phyloP scores from a whole-genome alignment of 2,329 filamentous ascomycete species.

The Neopestalotiopsis sp. region DNA sequence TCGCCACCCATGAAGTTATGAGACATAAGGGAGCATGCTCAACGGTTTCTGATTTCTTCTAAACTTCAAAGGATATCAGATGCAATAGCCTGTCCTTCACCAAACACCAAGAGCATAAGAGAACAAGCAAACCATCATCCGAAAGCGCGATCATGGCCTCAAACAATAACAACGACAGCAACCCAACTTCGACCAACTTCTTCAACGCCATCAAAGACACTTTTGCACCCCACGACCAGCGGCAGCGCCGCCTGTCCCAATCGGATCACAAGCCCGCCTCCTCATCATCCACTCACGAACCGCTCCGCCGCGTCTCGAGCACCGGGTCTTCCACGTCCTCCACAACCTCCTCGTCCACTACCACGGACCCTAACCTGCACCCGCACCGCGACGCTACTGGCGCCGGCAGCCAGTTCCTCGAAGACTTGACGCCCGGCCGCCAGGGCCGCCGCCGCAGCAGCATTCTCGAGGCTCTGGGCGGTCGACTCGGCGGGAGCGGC shows the following conservation, averaged over 20 bases:
- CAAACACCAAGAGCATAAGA: not conserved
- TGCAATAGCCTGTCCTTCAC: not conserved
- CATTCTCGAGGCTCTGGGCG: constrained; percentile 7
- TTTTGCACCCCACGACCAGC: constrained; percentile 2
- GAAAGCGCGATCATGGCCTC: not conserved
- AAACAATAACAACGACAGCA: not conserved
- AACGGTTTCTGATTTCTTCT: not conserved
- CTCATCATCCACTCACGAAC: not conserved
- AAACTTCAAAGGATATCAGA: not conserved
- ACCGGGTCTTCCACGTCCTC: not conserved
- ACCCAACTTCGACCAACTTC: not conserved
- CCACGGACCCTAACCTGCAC: not conserved
- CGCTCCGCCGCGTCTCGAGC: not conserved
- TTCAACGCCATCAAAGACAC: constrained; percentile 4
- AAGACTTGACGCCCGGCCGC: constrained; percentile 8
- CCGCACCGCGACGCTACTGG: constrained; percentile 9
- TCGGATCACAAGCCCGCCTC: not conserved
- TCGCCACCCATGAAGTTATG: not conserved
- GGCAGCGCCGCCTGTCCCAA: not conserved
- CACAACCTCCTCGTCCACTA: not conserved
- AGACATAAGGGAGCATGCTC: not conserved
- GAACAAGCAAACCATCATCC: not conserved
- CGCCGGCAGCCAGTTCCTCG: constrained; percentile 12
- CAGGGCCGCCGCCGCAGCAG: constrained; percentile 7
- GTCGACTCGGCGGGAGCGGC: not conserved